Percentiles rank a stretch among this genome's conserved stretches.
phyloP scores from a whole-genome alignment of 345 rosid genomes.

The Lumnitzera littorea region DNA sequence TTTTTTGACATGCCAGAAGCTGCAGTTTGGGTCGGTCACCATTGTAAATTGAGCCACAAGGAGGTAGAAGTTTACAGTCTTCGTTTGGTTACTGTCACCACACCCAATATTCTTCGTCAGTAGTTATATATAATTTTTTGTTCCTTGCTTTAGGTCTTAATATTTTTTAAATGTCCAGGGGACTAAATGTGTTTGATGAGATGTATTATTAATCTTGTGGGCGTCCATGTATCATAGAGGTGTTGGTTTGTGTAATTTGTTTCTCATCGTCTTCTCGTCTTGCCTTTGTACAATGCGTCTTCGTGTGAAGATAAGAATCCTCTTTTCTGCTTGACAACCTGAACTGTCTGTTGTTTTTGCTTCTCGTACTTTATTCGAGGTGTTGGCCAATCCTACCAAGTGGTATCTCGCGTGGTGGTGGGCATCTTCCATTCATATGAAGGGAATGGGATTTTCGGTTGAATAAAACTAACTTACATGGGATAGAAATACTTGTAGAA shows the following conservation, averaged over 20 bases:
- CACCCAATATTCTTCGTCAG: constrained; percentile 29
- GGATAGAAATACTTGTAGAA: no score
- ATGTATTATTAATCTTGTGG: constrained; percentile 19
- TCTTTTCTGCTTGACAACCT: constrained; percentile 7
- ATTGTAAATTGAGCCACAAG: constrained; percentile 49
- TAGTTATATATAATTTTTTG: constrained; percentile 21
- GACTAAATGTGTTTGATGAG: constrained; percentile 26
- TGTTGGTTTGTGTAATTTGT: constrained; percentile 22
- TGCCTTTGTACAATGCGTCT: constrained; percentile 30
- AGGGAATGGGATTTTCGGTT: no score
- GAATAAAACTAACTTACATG: no score
- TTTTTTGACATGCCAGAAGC: constrained; percentile 15
- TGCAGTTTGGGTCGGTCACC: constrained; percentile 17
- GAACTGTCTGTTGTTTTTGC: not conserved
- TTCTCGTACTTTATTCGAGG: not conserved
- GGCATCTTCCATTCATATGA: no score
- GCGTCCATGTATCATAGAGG: constrained; percentile 44
- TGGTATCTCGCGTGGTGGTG: no score
- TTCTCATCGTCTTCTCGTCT: constrained; percentile 16
- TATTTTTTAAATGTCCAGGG: constrained; percentile 11
- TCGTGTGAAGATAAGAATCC: constrained; percentile 31
- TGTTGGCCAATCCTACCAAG: no score
- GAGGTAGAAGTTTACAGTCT: constrained; percentile 21
- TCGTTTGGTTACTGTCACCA: constrained; percentile 23
- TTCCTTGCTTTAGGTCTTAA: constrained; percentile 23